phyloP scores from a whole-genome alignment of 768 basidiomycete species.

The Rossbeevera mucosa region DNA sequence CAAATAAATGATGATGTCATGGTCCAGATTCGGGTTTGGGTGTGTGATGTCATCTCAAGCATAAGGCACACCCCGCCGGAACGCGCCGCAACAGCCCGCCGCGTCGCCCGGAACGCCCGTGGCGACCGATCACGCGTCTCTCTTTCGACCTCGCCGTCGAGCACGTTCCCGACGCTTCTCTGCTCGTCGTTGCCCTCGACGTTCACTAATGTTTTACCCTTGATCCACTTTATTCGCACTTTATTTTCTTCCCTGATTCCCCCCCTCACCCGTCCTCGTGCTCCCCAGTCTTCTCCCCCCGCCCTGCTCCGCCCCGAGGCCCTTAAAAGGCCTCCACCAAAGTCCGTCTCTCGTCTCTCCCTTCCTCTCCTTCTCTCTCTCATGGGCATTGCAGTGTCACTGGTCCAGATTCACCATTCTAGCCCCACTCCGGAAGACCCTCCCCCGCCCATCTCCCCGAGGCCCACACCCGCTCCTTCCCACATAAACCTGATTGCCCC shows the following conservation, averaged over 20 bases:
- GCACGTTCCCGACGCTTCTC: constrained; percentile 17
- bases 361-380: constrained; percentile 6
- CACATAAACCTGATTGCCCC: constrained; percentile 33
- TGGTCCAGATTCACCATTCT: constrained; percentile 26
- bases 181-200: constrained; percentile 11
- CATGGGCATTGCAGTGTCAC: constrained; percentile 33
- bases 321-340: constrained; percentile 19
- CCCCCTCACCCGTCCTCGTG: constrained; percentile 27
- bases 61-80: constrained; percentile 28
- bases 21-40: neutral
- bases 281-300: constrained; percentile 23
- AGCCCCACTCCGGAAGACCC: constrained; percentile 16
- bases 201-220: constrained; percentile 10
- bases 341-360: constrained; percentile 18
- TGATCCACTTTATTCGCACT: constrained; percentile 6
- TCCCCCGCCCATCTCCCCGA: constrained; percentile 10
- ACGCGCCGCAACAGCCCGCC: constrained; percentile 22
- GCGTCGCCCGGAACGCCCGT: constrained; percentile 12
- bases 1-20: neutral
- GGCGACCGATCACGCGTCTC: constrained; percentile 18
- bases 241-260: constrained; percentile 12
- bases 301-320: constrained; percentile 21
- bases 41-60: neutral
- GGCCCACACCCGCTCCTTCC: constrained; percentile 25
- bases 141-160: constrained; percentile 13